Evolutionary conservation across 2,329 filamentous ascomycete genomes (phyloP), one percentile per base, ranked within the genome.

Genomic region (Fusarium xyrophilum): DNA sequence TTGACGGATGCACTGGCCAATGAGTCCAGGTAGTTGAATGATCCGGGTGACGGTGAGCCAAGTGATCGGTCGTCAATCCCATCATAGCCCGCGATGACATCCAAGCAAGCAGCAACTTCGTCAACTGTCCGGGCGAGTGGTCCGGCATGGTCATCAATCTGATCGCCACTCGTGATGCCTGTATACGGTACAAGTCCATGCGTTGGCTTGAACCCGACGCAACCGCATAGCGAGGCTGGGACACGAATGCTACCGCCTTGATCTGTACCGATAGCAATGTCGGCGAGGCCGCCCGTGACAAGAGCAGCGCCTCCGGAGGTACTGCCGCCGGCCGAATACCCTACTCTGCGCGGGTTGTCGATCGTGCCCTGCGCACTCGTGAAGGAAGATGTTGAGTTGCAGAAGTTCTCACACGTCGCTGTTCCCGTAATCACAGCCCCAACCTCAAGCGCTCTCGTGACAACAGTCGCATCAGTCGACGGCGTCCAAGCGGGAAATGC

Each of bases 321-420:
- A 47, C 83, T 85, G 3, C 84, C 84, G 5, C 84, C 83, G 12
- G 81, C 76, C 2, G 79, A 83, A 65, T 85, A 85, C 0, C 83
- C 83, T 50, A 75, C 71, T 1, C 67, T 69, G 32, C 78, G 77
- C 0, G 84, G 83, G 44, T 84, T 85, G 14, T 85, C 77, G 9
- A 86, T 78, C 2, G 75, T 74, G 1, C 84, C 83, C 19, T 81
- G 81, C 9, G 81, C 81, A 36, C 79, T 81, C 0, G 81, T 84
- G 62, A 81, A 84, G 0, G 82, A 83, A 0, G 80, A 79, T 2
- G 83, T 82, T 0, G 81, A 82, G 61, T 82, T 81, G 65, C 83
- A 86, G 48, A 83, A 82, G 67, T 85, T 85, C 63, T 88, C 86
- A 60, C 85, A 88, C 0, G 80, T 63, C 80, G 2, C 83, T 79